phyloP scores from a whole-genome alignment of 1,284 basidiomycete species.

The Waitea zeae region DNA sequence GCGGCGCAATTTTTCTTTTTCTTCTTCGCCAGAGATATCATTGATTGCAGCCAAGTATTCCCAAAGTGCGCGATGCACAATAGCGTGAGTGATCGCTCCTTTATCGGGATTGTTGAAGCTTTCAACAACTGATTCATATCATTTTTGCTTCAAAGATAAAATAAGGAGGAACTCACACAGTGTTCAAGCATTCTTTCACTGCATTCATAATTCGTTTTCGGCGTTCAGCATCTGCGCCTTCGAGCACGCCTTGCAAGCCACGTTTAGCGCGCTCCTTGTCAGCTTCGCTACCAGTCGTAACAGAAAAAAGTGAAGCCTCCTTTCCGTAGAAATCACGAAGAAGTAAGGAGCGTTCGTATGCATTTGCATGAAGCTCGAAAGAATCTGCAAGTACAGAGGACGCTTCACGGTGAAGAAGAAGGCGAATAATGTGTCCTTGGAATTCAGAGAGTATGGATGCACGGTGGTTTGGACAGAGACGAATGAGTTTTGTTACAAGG shows the following conservation, averaged over 20 bases:
- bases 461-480: constrained; percentile 58
- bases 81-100: constrained; percentile 66
- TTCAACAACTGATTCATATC: neutral
- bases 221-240: constrained; percentile 43
- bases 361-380: constrained; percentile 72
- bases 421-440: constrained; percentile 49
- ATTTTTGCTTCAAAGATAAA: neutral
- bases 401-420: constrained; percentile 73
- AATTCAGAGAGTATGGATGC: constrained; percentile 61
- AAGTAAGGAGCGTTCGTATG: constrained; percentile 64
- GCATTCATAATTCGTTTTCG: constrained; percentile 46
- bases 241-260: constrained; percentile 50
- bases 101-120: constrained; percentile 87
- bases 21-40: constrained; percentile 31
- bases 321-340: constrained; percentile 80
- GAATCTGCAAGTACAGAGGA: constrained; percentile 70
- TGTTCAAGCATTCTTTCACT: constrained; percentile 55
- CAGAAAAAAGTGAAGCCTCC: constrained; percentile 59
- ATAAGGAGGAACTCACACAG: constrained; percentile 37
- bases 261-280: constrained; percentile 47
- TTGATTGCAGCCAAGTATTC: constrained; percentile 51
- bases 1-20: constrained; percentile 40
- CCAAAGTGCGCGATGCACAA: constrained; percentile 72
- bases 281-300: constrained; percentile 31
- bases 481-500: constrained; percentile 70